These are phyloP conservation scores for Daldinia decipiens DNA, from an alignment of 495 filamentous ascomycete genomes.

Conservation along the genomic window DNA sequence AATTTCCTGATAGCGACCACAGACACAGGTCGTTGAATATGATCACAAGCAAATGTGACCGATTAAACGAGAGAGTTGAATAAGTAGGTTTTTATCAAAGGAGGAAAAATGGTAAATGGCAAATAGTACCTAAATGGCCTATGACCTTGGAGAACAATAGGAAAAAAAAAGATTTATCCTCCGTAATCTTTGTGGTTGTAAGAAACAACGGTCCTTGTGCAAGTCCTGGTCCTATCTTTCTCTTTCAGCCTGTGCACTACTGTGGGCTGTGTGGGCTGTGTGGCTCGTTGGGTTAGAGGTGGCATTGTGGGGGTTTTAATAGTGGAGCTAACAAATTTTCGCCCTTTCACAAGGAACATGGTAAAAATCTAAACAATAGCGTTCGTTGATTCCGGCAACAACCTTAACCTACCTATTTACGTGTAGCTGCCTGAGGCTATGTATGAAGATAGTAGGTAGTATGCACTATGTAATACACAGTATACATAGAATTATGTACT, in stretches of 20 bases:
- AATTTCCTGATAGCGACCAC: constrained; percentile 14
- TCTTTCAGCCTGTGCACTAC: too few relatives aligned
- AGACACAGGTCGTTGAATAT: constrained; percentile 1
- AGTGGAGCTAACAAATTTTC: constrained; percentile 32
- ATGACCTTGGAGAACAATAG: not conserved
- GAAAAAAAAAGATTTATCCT: constrained; percentile 28
- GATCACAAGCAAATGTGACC: constrained; percentile 44
- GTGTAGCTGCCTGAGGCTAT: not conserved
- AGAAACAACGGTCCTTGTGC: constrained; percentile 25
- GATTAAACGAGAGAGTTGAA: constrained; percentile 4
- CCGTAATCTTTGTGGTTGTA: constrained; percentile 17
- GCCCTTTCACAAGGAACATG: constrained; percentile 31
- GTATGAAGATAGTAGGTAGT: too few relatives aligned
- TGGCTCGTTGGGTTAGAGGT: constrained; percentile 10
- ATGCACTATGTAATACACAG: too few relatives aligned
- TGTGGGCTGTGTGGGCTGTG: not conserved
- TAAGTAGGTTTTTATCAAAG: constrained; percentile 9
- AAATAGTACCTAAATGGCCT: too few relatives aligned
- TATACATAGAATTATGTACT: too few relatives aligned
- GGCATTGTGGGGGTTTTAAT: constrained; percentile 6
- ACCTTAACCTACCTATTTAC: not conserved
- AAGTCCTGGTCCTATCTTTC: not conserved
- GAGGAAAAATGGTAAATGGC: not conserved
- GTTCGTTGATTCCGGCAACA: not conserved
- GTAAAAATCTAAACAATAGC: constrained; percentile 12